Percentiles rank a stretch among this genome's conserved stretches.
These are phyloP conservation scores for Fusarium albidum DNA, from an alignment of 2,329 filamentous ascomycete species.

Conservation along the genomic window DNA sequence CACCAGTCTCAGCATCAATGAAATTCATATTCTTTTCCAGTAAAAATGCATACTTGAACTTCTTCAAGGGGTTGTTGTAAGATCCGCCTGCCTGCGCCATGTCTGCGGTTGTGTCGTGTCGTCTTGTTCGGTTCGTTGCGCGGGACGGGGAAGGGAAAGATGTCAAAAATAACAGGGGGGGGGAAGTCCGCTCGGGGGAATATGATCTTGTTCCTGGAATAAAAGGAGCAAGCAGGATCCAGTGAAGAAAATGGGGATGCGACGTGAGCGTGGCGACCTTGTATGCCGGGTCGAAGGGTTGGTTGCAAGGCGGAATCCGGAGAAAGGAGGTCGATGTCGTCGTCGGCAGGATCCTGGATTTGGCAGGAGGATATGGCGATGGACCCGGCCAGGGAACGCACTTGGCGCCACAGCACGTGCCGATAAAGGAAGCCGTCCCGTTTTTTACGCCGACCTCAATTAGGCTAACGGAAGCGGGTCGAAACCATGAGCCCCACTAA, in stretches of 20 bases:
- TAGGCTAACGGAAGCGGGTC: slow-evolving; percentile 18
- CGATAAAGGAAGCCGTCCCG: slow-evolving; percentile 31
- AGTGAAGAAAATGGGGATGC: slow-evolving; percentile 15
- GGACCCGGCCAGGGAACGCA: slow-evolving; percentile 29
- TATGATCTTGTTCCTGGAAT: slow-evolving; percentile 11
- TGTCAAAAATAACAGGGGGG: slow-evolving; percentile 33
- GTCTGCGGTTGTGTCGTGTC: slow-evolving; percentile 47
- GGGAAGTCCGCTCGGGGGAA: slow-evolving; percentile 11
- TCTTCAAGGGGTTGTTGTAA: slow-evolving; percentile 99
- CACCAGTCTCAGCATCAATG: slow-evolving; percentile 34
- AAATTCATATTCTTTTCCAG: not conserved
- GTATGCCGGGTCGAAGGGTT: slow-evolving; percentile 24
- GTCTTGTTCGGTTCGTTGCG: slow-evolving; percentile 24
- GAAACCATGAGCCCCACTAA: slow-evolving; percentile 35
- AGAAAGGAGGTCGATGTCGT: slow-evolving; percentile 41
- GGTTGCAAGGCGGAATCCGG: slow-evolving; percentile 27
- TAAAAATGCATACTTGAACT: slow-evolving; percentile 82
- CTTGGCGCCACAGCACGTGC: slow-evolving; percentile 35
- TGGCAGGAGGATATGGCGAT: slow-evolving; percentile 41
- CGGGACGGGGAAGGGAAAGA: slow-evolving; percentile 34
- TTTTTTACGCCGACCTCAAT: slow-evolving; percentile 18
- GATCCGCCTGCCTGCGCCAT: slow-evolving; percentile 88
- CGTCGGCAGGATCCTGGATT: slow-evolving; percentile 34
- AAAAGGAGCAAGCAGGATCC: slow-evolving; percentile 6
- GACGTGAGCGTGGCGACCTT: slow-evolving; percentile 30